Percentiles rank a stretch among this genome's conserved stretches.
phyloP scores from a whole-genome alignment of 495 filamentous ascomycete species.

The Aspergillus olivimuriae region DNA sequence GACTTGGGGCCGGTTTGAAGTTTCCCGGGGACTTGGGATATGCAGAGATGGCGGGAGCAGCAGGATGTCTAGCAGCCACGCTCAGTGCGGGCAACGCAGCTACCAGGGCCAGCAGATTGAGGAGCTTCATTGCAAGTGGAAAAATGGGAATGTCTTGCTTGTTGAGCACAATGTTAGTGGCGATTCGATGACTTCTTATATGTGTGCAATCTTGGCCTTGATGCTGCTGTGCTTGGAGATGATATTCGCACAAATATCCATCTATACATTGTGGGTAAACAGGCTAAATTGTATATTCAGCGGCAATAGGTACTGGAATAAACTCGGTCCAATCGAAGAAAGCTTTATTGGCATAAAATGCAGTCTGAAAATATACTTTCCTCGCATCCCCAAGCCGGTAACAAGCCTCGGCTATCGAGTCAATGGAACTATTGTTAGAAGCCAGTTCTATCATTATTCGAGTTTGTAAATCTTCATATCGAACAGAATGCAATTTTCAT shows the following conservation, averaged over 20 bases:
- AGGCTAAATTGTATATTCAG: not conserved
- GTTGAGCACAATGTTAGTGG: not conserved
- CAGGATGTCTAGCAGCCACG: not conserved
- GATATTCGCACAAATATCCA: not conserved
- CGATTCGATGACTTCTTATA: not conserved
- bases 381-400: too few relatives aligned
- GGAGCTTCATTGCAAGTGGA: not conserved
- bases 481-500: too few relatives aligned
- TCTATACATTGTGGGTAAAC: not conserved
- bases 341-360: too few relatives aligned
- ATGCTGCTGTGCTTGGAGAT: not conserved
- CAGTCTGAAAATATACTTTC: too few relatives aligned
- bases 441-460: too few relatives aligned
- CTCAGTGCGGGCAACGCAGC: not conserved
- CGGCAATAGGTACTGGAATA: too few relatives aligned
- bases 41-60: not conserved
- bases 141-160: not conserved
- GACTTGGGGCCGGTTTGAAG: slow-evolving; percentile 2
- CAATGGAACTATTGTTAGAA: too few relatives aligned
- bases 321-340: too few relatives aligned
- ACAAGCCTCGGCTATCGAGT: too few relatives aligned
- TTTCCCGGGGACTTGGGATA: not conserved
- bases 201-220: not conserved
- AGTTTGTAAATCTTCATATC: too few relatives aligned
- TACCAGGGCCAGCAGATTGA: not conserved